Evolutionary conservation across 2,329 filamentous ascomycete genomes (phyloP).

Genomic region (Fusarium sp.): DNA sequence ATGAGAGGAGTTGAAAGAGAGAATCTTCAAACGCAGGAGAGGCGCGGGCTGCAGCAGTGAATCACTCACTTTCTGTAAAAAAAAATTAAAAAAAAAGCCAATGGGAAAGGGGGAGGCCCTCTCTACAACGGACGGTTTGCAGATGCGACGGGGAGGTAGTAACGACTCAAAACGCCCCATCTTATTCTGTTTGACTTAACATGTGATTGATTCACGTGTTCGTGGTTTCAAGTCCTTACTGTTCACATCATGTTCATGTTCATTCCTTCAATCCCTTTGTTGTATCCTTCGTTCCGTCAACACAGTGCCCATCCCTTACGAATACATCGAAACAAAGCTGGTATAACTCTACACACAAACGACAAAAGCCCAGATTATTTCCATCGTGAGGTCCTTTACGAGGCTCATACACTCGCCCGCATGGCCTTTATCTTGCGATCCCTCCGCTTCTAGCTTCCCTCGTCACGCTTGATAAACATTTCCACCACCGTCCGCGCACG

Average conservation of each 20-base stretch:
- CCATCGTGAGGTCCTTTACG: slow-evolving; percentile 7
- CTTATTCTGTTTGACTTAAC: neutral
- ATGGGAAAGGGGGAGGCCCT: neutral
- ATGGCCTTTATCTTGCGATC: slow-evolving; percentile 29
- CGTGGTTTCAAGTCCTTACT: neutral
- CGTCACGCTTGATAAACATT: slow-evolving; percentile 68
- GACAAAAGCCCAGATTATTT: slow-evolving; percentile 24
- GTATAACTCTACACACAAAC: slow-evolving; percentile 25
- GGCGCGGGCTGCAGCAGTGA: no score
- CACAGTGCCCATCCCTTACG: slow-evolving; percentile 2
- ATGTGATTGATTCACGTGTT: neutral
- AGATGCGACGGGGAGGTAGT: neutral
- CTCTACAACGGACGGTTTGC: neutral
- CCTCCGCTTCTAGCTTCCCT: slow-evolving; percentile 50
- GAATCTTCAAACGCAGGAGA: no score
- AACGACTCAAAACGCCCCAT: neutral
- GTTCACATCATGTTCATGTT: neutral
- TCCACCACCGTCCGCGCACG: slow-evolving; percentile 78
- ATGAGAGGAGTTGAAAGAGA: neutral
- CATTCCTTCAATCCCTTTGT: slow-evolving; percentile 13
- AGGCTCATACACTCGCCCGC: slow-evolving; percentile 35
- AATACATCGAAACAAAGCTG: slow-evolving; percentile 26
- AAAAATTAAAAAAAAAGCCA: neutral
- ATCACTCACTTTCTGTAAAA: no score
- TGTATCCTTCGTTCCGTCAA: slow-evolving; percentile 5